These are phyloP conservation scores for Xylaria sp. DNA, from an alignment of 2,329 filamentous ascomycete genomes.

Conservation along the genomic window DNA sequence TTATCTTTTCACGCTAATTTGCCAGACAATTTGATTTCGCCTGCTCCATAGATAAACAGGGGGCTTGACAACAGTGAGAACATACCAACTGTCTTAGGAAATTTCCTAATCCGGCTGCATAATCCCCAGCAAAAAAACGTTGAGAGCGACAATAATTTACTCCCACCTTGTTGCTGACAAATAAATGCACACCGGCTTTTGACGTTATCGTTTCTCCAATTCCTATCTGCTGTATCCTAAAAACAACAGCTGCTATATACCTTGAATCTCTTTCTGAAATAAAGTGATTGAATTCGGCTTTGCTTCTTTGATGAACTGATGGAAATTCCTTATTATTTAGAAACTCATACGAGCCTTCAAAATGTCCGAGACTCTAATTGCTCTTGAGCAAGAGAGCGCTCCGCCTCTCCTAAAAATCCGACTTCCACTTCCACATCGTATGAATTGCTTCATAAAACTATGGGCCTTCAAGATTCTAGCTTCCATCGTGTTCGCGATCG, in stretches of 20 bases:
- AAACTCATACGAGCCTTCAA: background rate
- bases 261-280: too few species aligned
- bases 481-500: background rate
- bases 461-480: conserved; percentile 3
- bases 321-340: background rate
- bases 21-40: too few species aligned
- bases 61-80: background rate
- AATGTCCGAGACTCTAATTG: conserved; percentile 1
- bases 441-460: conserved; percentile 6
- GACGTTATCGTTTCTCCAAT: background rate
- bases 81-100: background rate
- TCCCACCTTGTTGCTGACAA: background rate
- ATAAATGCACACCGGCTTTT: background rate
- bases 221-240: background rate
- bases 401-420: conserved; percentile 7
- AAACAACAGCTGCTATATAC: background rate
- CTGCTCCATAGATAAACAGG: too few species aligned
- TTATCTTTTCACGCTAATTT: too few species aligned
- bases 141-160: background rate
- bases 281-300: background rate
- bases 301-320: background rate
- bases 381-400: conserved; percentile 2
- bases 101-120: background rate
- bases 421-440: conserved; percentile 3
- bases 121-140: conserved; percentile 8